These are phyloP conservation scores for Cladosporium austrohemisphaericum DNA, from an alignment of 2,329 filamentous ascomycete genomes.

Conservation along the genomic window DNA sequence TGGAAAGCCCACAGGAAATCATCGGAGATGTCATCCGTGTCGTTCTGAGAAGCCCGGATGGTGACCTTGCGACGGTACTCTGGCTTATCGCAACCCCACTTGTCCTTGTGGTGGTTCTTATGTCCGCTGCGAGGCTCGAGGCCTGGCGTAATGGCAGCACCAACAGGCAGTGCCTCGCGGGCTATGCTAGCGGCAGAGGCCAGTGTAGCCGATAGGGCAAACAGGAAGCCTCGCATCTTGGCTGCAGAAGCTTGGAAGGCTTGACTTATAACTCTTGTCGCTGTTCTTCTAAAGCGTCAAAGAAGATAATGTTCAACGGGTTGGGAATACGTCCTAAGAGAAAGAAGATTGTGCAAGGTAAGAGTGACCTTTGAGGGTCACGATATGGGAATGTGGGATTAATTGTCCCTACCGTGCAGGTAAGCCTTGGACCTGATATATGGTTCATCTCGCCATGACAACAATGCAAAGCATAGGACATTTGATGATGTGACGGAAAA, in stretches of 20 bases:
- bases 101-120: slow-evolving; percentile 13
- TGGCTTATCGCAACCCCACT: slow-evolving; percentile 19
- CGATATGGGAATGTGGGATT: too few relatives aligned
- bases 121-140: slow-evolving; percentile 1
- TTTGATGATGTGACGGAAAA: slow-evolving; percentile 9
- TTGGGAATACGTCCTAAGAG: too few relatives aligned
- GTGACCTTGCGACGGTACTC: slow-evolving; percentile 44
- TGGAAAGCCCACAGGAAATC: slow-evolving; percentile 54
- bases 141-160: slow-evolving; percentile 4
- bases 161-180: slow-evolving; percentile 9
- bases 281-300: too few relatives aligned
- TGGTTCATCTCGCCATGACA: neutral
- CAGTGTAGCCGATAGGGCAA: slow-evolving; percentile 6
- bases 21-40: slow-evolving; percentile 54
- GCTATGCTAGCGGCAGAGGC: slow-evolving; percentile 14
- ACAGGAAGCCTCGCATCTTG: slow-evolving; percentile 11
- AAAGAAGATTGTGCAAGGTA: neutral
- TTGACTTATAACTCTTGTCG: too few relatives aligned
- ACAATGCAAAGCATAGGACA: too few relatives aligned
- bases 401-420: too few relatives aligned
- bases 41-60: slow-evolving; percentile 52
- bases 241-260: slow-evolving; percentile 1
- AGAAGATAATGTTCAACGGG: too few relatives aligned
- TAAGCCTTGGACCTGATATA: too few relatives aligned
- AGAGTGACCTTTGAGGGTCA: too few relatives aligned